These are phyloP conservation scores for Lojkania enalia DNA, from an alignment of 2,329 filamentous ascomycete genomes.

Conservation along the genomic window DNA sequence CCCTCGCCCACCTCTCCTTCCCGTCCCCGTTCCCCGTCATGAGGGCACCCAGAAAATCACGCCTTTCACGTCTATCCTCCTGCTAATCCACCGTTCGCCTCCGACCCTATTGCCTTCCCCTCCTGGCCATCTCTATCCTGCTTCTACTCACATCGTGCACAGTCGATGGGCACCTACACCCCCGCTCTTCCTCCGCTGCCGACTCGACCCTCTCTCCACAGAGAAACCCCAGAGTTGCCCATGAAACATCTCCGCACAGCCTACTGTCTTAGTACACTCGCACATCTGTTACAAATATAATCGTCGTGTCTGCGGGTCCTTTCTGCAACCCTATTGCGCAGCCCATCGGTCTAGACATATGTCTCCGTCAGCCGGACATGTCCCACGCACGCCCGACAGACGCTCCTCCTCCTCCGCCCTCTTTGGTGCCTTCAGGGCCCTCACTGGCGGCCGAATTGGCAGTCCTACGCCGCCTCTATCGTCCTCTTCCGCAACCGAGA, in stretches of 20 bases:
- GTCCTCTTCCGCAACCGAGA: conserved; percentile 33
- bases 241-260: conserved; percentile 8
- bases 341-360: conserved; percentile 25
- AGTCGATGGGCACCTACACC: conserved; percentile 21
- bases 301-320: conserved; percentile 2
- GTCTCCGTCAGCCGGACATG: conserved; percentile 43
- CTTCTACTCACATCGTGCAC: no score
- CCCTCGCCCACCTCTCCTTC: neutral
- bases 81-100: neutral
- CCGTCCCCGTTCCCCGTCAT: conserved; percentile 1
- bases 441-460: conserved; percentile 42
- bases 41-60: neutral
- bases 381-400: conserved; percentile 43
- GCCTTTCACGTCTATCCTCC: no score
- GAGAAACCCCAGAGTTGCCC: conserved; percentile 1
- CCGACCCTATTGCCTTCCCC: neutral
- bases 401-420: conserved; percentile 44
- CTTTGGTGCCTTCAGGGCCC: conserved; percentile 40
- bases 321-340: neutral
- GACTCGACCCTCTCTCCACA: conserved; percentile 10
- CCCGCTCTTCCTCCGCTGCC: conserved; percentile 17
- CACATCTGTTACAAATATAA: conserved; percentile 2
- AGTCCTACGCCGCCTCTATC: conserved; percentile 38
- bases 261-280: neutral
- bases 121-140: neutral